Evolutionary conservation across 2,329 filamentous ascomycete species (phyloP).

Genomic region (Kalaharituber pfeilii): DNA sequence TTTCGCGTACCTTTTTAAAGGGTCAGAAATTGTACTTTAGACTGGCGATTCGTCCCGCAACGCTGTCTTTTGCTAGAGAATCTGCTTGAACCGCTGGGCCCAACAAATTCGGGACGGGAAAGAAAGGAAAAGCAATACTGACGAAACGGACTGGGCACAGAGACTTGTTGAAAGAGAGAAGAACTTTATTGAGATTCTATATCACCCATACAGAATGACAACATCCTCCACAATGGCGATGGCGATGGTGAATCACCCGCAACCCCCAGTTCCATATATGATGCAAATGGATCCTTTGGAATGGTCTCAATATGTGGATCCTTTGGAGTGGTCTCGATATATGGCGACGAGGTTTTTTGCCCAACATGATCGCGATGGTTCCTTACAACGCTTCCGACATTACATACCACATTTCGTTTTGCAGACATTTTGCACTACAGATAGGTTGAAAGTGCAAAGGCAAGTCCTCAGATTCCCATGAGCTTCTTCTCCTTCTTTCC

Average conservation of each 20-base stretch:
- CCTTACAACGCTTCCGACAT: conserved; percentile 20
- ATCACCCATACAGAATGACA: too few species aligned
- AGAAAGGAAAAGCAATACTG: too few species aligned
- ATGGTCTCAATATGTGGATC: conserved; percentile 8
- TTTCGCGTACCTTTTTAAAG: too few species aligned
- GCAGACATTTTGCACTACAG: conserved; percentile 21
- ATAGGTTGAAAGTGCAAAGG: conserved; percentile 14
- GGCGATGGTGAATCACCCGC: neutral
- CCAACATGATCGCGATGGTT: conserved; percentile 20
- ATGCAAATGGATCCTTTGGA: too few species aligned
- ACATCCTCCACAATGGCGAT: neutral
- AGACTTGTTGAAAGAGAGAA: too few species aligned
- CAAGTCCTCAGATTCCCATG: neutral
- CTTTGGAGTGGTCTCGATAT: conserved; percentile 21
- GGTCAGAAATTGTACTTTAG: too few species aligned
- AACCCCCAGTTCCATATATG: neutral
- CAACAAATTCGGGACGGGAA: too few species aligned
- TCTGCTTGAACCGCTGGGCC: too few species aligned
- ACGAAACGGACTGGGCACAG: too few species aligned
- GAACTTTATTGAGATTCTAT: too few species aligned
- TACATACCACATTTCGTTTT: conserved; percentile 22
- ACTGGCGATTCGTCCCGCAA: too few species aligned
- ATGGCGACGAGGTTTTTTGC: conserved; percentile 20
- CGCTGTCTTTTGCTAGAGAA: too few species aligned
- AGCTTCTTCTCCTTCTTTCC: neutral